Conservation (phyloP, 139 green algal species). For the Chlamydomonas urium region DNA sequence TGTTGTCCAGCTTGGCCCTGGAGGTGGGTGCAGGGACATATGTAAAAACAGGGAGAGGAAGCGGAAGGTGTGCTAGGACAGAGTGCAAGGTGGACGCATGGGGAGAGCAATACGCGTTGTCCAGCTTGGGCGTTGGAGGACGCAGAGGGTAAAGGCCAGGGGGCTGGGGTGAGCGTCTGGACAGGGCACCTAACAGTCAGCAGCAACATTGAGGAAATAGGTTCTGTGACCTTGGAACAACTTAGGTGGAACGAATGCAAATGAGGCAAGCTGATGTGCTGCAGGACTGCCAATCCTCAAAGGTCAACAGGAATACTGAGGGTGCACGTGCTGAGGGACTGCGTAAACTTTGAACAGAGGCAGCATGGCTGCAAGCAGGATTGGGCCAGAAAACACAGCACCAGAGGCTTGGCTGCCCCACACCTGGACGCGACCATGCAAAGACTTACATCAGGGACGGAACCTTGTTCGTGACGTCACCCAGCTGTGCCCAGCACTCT, state of each 20-base stretch:
- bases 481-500: neutral
- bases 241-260: no score
- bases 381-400: no score
- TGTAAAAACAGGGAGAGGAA: neutral
- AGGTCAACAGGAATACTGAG: neutral
- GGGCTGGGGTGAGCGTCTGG: no score
- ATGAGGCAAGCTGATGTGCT: neutral
- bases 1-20: slow-evolving; percentile 13
- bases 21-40: neutral
- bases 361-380: neutral
- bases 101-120: neutral
- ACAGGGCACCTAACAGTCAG: no score
- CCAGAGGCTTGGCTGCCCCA: no score
- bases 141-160: neutral
- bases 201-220: no score
- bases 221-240: no score
- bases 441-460: slow-evolving; percentile 2
- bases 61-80: neutral
- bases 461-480: neutral
- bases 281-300: neutral
- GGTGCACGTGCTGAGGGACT: neutral
- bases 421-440: neutral
- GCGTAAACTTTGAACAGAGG: neutral
- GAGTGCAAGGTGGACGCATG: neutral
- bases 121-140: neutral